These are phyloP conservation scores for Alternaria solani DNA, from an alignment of 2,329 filamentous ascomycete species.

Conservation along the genomic window DNA sequence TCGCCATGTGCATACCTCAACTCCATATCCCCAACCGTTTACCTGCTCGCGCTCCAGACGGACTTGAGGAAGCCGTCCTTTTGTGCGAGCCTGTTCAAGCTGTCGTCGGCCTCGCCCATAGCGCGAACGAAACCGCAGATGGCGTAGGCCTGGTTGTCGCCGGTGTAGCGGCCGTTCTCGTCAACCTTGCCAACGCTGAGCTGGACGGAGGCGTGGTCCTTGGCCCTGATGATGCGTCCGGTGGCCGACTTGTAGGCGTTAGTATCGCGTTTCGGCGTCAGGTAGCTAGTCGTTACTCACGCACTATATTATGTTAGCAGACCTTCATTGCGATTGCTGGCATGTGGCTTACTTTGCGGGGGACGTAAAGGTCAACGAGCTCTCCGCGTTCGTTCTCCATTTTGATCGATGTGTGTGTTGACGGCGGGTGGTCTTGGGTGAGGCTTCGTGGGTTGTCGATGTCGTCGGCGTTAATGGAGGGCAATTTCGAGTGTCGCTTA, in stretches of 20 bases:
- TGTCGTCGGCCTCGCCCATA: constrained; percentile 97
- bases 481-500: constrained; percentile 27
- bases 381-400: constrained; percentile 99
- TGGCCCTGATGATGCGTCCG: constrained; percentile 99
- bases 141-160: constrained; percentile 97
- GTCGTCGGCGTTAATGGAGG: constrained; percentile 21
- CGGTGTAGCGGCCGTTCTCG: constrained; percentile 96
- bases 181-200: constrained; percentile 98
- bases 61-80: constrained; percentile 95
- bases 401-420: constrained; percentile 57
- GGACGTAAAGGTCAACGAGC: constrained; percentile 80
- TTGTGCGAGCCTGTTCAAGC: constrained; percentile 94
- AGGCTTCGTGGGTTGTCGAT: constrained; percentile 40
- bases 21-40: constrained; percentile 50
- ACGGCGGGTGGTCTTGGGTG: constrained; percentile 33
- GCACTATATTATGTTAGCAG: constrained; percentile 47
- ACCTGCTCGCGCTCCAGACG: constrained; percentile 83
- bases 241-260: constrained; percentile 37
- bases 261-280: constrained; percentile 27
- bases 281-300: constrained; percentile 26
- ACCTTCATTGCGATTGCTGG: neutral
- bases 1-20: constrained; percentile 33
- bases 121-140: constrained; percentile 97
- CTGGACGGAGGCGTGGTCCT: constrained; percentile 99
- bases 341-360: constrained; percentile 30